These are phyloP conservation scores for Chaetothyriales sp. DNA, from an alignment of 2,329 filamentous ascomycete species.

Conservation along the genomic window DNA sequence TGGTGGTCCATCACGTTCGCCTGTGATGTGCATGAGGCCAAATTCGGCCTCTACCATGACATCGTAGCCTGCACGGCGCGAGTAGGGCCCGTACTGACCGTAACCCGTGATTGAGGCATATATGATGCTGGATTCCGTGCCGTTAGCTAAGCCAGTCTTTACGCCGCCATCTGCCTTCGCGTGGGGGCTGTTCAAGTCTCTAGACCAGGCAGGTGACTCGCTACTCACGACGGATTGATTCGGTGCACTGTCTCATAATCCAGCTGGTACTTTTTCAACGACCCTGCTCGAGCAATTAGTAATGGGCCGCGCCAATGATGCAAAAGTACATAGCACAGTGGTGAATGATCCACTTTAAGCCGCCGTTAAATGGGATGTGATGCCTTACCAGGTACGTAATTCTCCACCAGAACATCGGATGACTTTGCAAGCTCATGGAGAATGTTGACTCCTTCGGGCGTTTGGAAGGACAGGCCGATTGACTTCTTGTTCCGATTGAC, in stretches of 20 bases:
- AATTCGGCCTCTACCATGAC: conserved; percentile 99
- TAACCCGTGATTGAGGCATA: conserved; percentile 97
- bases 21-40: conserved; percentile 97
- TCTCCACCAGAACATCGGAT: conserved; percentile 90
- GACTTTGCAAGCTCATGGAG: conserved; percentile 71
- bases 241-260: conserved; percentile 69
- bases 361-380: not conserved
- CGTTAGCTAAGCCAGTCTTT: not conserved
- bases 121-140: conserved; percentile 43
- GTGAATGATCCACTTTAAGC: not conserved
- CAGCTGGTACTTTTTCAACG: conserved; percentile 73
- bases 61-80: conserved; percentile 80
- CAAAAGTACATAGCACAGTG: not conserved
- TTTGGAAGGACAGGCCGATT: conserved; percentile 77
- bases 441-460: conserved; percentile 69
- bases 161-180: not conserved
- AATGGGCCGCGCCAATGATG: not conserved
- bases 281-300: conserved; percentile 2
- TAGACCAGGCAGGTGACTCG: not conserved
- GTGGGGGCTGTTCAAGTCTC: not conserved
- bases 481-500: conserved; percentile 97
- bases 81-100: conserved; percentile 86
- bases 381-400: conserved; percentile 72
- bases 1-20: conserved; percentile 70
- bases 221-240: conserved; percentile 52